phyloP scores from a whole-genome alignment of 2,329 filamentous ascomycete species.

The Penicillium fuscoglaucum region DNA sequence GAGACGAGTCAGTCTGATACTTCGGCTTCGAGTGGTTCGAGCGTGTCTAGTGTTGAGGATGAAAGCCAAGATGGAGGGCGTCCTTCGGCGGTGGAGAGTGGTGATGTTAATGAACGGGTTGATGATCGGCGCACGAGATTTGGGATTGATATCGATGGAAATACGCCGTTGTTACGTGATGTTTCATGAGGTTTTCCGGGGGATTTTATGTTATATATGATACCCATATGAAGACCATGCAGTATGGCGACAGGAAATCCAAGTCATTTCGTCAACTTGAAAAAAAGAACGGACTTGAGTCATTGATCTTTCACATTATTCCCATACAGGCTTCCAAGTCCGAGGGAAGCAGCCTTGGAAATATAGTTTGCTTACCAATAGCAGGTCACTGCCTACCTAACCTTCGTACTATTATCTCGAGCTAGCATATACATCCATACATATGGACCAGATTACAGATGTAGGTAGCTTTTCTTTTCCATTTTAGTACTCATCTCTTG shows the following conservation, averaged over 20 bases:
- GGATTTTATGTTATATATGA: background rate
- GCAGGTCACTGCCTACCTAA: too few relatives aligned
- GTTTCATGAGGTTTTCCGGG: background rate
- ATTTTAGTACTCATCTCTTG: too few relatives aligned
- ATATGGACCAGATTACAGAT: too few relatives aligned
- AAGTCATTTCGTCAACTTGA: background rate
- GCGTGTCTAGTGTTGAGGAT: background rate
- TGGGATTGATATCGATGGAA: background rate
- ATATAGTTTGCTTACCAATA: too few relatives aligned
- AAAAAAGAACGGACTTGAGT: too few relatives aligned
- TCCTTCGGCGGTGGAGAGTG: background rate
- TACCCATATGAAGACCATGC: background rate
- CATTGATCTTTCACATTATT: too few relatives aligned
- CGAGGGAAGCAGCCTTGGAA: too few relatives aligned
- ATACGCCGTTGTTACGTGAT: background rate
- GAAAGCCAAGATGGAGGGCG: background rate
- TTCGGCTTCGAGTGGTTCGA: background rate
- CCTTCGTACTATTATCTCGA: too few relatives aligned
- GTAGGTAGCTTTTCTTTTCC: too few relatives aligned
- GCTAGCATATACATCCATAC: too few relatives aligned
- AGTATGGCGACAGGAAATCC: background rate
- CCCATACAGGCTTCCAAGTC: too few relatives aligned
- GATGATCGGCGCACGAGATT: background rate
- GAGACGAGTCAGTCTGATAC: background rate
- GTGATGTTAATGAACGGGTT: background rate